Base-by-base conservation (phyloP, 2,329 filamentous ascomycete genomes). In the Neoascochyta sp. region DNA sequence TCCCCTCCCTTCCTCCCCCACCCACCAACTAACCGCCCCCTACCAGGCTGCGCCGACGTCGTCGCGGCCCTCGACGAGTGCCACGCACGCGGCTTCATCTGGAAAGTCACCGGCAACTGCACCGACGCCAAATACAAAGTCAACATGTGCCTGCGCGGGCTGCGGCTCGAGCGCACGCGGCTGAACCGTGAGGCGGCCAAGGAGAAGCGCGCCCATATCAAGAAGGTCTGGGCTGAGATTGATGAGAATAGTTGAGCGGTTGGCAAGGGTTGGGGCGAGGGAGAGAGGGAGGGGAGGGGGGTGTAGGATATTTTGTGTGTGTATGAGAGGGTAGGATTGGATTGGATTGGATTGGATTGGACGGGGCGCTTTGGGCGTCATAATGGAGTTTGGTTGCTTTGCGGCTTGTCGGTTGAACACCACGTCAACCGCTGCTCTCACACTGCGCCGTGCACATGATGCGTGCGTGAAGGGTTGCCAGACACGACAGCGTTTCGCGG, bases 21-120 rank as follows among this genome's bases (percentile, higher is more conserved):
- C 24, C 40, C 39, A 30, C n/a, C 22, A 22, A 27, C 24, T 17
- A 19, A 23, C 18, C 7, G 5, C 10, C 25, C 19, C 43, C 41
- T 26, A 24, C 36, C 19, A 98, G 92, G 83, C 56, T 98, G 92
- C 75, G 86, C 90, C 65, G 88, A 94, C 50, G 79, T 98, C 62
- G 95, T 96, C 80, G 81, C 74, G 28, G 84, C 86, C 26, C 86
- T 98, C 48, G 92, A 96, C 57, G 87, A 95, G 70, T 98, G 92
- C 69, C 92, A 98, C 60, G 84, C 86, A 17, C 77, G 76, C 37
- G 92, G 92, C 32, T 98, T 98, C 67, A 67, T 98, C 35, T 89
- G 85, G 78, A 95, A 95, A 66, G 81, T 86, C 2, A 69, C 86
- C 40, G 92, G 92, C 34, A 86, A 84, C 71, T 98, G 92, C 76